Evolutionary conservation across 1,139 yeast genomes (phyloP), one percentile per base, ranked within the genome.

Genomic region (Pichia sp.): DNA sequence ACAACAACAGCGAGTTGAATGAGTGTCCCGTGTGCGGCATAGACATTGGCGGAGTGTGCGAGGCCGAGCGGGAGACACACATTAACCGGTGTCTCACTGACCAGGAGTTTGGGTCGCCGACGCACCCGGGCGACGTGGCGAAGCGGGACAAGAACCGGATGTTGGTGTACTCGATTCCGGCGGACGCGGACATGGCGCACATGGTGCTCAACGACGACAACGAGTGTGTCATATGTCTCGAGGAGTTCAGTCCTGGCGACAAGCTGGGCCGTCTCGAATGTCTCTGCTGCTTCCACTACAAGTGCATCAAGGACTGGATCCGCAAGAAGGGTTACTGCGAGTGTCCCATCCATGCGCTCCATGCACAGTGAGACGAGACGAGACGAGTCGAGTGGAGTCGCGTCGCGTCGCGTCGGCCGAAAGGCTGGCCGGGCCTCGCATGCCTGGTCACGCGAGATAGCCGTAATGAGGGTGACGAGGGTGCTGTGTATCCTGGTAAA

Each of bases 181-280:
- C 36, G 20, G 58, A 57, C 49, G 50, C 50, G 1, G 52, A 46
- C 31, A 31, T 46, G 45, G 30, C 6, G 12, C 42, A 51, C 12
- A 40, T 60, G 9, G 44, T 34, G 7, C 57, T 64, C 36, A 65
- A 73, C 41, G 68, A 63, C 24, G 84, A 78, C 44, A 77, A 78
- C 48, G 99, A 93, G 67, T 93, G 99, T 70, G 93, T 91, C 9
- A 92, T 93, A 44, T 93, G 99, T 68, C 80, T 92, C 61, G 99
- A 93, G 66, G 96, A 88, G 38, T 81, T 92, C 67, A 73, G 73
- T 52, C 89, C 91, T 0, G 97, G 96, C 3, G 95, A 91, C 57
- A 85, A 85, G 64, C 95, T 95, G 16, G 99, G 96, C 0, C 74
- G 99, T 43, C 73, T 95, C 55, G 99, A 93, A 69, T 95, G 99